Conservation (phyloP, 2,329 filamentous ascomycete genomes). For the Scedosporium aurantiacum region DNA sequence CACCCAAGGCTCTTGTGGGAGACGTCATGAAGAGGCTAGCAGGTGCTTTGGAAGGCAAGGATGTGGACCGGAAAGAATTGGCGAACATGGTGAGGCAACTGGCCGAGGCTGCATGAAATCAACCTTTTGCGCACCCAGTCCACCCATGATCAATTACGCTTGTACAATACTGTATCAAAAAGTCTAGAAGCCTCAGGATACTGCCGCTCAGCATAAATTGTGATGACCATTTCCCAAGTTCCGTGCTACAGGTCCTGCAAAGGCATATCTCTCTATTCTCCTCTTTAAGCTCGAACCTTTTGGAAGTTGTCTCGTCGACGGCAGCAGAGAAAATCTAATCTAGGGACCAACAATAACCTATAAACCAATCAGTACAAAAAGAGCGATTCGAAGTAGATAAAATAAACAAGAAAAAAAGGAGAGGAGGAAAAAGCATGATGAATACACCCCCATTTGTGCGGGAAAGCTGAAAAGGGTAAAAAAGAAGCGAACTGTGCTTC, state of each 20-base stretch:
- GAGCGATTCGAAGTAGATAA: neutral
- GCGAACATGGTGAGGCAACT: constrained; percentile 48
- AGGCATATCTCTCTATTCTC: no score
- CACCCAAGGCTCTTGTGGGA: constrained; percentile 39
- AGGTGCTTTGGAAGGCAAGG: constrained; percentile 47
- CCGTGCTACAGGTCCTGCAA: no score
- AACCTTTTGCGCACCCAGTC: neutral
- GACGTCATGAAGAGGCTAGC: constrained; percentile 53
- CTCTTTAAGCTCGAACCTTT: no score
- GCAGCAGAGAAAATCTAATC: no score
- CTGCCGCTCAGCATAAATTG: neutral
- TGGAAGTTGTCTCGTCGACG: no score
- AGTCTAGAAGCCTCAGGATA: neutral
- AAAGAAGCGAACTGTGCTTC: neutral
- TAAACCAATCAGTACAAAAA: neutral
- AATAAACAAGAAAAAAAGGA: neutral
- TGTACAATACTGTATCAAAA: neutral
- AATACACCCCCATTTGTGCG: no score
- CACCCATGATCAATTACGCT: neutral
- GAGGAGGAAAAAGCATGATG: no score
- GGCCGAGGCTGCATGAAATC: constrained; percentile 5
- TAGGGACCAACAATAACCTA: no score
- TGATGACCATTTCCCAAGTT: no score
- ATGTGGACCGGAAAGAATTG: constrained; percentile 51
- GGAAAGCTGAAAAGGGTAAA: neutral